phyloP scores from a whole-genome alignment of 176 grass and related monocot genomes.

The Oryza australiensis region DNA sequence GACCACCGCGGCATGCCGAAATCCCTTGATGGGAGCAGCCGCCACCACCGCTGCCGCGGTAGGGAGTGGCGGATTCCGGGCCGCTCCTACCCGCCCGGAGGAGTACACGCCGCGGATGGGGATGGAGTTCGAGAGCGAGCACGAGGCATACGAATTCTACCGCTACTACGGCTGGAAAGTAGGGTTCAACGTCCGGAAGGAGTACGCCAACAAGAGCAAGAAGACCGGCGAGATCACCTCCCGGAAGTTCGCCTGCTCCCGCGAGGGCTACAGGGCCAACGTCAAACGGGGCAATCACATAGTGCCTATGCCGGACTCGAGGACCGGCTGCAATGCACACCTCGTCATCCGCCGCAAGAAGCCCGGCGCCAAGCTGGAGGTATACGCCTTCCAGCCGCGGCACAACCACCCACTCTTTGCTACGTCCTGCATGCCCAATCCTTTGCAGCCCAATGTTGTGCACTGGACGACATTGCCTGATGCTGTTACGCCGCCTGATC shows the following conservation, averaged over 20 bases:
- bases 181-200: slow-evolving; percentile 57
- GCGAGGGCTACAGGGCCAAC: slow-evolving; percentile 39
- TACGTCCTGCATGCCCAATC: slow-evolving; percentile 30
- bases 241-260: slow-evolving; percentile 59
- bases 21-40: not conserved
- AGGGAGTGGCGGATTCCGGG: not conserved
- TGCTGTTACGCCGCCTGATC: not conserved
- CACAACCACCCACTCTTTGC: slow-evolving; percentile 58
- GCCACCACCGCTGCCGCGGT: not conserved
- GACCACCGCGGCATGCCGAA: not conserved
- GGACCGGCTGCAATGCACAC: slow-evolving; percentile 62
- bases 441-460: slow-evolving; percentile 37
- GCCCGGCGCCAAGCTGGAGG: slow-evolving; percentile 34
- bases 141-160: slow-evolving; percentile 63
- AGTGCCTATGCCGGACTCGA: slow-evolving; percentile 38
- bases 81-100: slow-evolving; percentile 19
- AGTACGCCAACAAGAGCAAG: slow-evolving; percentile 56
- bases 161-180: slow-evolving; percentile 56
- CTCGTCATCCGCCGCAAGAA: slow-evolving; percentile 55
- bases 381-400: slow-evolving; percentile 50
- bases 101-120: slow-evolving; percentile 49
- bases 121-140: slow-evolving; percentile 56
- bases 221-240: slow-evolving; percentile 64
- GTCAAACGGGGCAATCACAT: slow-evolving; percentile 41
- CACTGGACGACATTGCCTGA: slow-evolving; percentile 20